Percentiles rank a stretch among this genome's conserved stretches.
Evolutionary conservation across 176 grass and related monocot species (phyloP).

Genomic region (Aegilops umbellulata): DNA sequence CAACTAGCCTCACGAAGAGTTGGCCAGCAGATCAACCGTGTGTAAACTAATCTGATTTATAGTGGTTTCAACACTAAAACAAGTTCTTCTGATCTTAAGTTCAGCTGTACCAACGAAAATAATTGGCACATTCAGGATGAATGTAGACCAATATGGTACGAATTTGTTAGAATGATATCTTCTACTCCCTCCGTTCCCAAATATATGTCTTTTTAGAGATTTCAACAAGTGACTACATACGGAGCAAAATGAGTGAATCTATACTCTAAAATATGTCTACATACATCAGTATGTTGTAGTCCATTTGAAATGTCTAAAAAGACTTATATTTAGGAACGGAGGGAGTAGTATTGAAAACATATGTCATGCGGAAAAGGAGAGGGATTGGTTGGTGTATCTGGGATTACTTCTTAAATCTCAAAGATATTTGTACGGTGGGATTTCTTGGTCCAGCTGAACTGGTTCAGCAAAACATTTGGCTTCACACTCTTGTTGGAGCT

Average conservation of each 20-base stretch:
- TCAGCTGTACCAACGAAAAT: not conserved
- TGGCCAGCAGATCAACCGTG: not conserved
- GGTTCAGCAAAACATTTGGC: not conserved
- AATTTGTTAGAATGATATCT: not conserved
- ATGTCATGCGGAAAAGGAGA: not conserved
- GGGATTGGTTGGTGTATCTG: not conserved
- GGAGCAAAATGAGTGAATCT: too few species aligned
- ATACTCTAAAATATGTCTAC: too few species aligned
- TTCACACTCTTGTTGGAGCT: not conserved
- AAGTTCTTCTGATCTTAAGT: not conserved
- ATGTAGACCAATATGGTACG: not conserved
- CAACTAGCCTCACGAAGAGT: not conserved
- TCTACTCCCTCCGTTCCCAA: too few species aligned
- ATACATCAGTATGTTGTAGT: too few species aligned
- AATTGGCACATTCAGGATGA: not conserved
- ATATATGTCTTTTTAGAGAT: too few species aligned
- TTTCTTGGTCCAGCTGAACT: not conserved
- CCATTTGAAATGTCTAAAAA: too few species aligned
- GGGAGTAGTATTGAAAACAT: not conserved
- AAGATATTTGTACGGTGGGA: not conserved
- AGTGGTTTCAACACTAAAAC: not conserved
- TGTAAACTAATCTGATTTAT: not conserved
- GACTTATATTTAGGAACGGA: too few species aligned
- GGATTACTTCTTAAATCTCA: not conserved
- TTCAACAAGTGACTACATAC: too few species aligned